A percentile compares a stretch with the other conserved stretches of the same genome.
phyloP scores from a whole-genome alignment of 257 asterid genomes.

The Verbascum thapsus region DNA sequence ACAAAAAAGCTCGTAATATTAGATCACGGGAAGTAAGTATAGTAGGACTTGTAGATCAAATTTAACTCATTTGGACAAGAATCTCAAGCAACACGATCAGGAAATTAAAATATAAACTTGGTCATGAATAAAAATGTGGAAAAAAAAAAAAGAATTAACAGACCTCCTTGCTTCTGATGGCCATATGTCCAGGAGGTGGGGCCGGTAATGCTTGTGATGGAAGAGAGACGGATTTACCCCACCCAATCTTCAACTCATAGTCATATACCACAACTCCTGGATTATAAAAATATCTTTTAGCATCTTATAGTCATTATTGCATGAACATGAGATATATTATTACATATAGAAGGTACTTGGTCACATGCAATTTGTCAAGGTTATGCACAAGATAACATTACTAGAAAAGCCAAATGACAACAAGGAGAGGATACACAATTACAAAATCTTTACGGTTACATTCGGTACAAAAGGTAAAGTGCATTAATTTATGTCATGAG shows the following conservation, averaged over 20 bases:
- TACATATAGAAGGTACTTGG: background rate
- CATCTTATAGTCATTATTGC: constrained; percentile 2
- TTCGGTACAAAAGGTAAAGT: constrained; percentile 11
- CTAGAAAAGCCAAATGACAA: constrained; percentile 1
- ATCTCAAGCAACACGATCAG: background rate
- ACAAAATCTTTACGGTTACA: background rate
- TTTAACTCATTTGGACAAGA: background rate
- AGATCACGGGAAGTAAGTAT: background rate
- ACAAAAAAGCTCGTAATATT: background rate
- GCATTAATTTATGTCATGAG: background rate
- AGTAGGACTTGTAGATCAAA: background rate
- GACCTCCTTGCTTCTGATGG: constrained; percentile 97
- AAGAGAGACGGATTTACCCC: constrained; percentile 98
- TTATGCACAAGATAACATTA: background rate
- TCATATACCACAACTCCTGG: constrained; percentile 94
- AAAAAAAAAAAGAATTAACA: constrained; percentile 21
- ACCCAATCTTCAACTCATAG: constrained; percentile 91
- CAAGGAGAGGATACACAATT: constrained; percentile 7
- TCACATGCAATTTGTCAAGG: constrained; percentile 8
- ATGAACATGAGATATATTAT: constrained; percentile 16
- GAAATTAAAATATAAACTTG: constrained; percentile 8
- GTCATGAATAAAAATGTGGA: background rate
- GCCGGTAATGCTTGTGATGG: constrained; percentile 99
- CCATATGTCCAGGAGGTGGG: constrained; percentile 99
- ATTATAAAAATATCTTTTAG: constrained; percentile 24